Conservation (phyloP, 73 alveolate species). For the Blepharisma japonicum region DNA sequence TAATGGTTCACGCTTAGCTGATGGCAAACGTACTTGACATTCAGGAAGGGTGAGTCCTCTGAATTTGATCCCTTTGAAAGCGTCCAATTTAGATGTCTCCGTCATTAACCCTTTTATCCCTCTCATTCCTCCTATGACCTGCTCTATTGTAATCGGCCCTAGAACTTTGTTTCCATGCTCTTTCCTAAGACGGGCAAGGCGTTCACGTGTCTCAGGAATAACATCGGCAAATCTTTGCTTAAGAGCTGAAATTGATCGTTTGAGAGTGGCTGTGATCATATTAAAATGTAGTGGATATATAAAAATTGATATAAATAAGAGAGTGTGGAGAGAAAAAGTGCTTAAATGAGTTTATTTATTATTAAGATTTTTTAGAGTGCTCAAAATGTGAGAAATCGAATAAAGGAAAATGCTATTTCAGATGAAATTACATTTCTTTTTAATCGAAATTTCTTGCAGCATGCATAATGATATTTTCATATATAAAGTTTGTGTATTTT, state of each 20-base stretch:
- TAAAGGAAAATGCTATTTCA: too few species aligned
- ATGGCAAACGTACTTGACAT: constrained; percentile 41
- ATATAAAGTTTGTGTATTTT: too few species aligned
- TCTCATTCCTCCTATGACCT: constrained; percentile 89
- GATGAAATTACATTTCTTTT: too few species aligned
- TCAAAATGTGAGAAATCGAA: too few species aligned
- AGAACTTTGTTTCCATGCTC: constrained; percentile 53
- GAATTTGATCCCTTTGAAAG: constrained; percentile 65
- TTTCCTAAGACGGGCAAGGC: constrained; percentile 48
- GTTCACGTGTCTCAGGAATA: constrained; percentile 47
- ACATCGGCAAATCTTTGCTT: constrained; percentile 51
- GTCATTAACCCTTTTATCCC: constrained; percentile 72
- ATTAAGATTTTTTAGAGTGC: too few species aligned
- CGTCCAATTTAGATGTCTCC: constrained; percentile 75
- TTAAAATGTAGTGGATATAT: not conserved
- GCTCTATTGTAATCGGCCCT: constrained; percentile 67
- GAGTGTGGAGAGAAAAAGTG: too few species aligned
- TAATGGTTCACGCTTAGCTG: constrained; percentile 62
- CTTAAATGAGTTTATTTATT: too few species aligned
- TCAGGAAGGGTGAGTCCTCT: constrained; percentile 68
- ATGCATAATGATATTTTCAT: too few species aligned
- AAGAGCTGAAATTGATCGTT: constrained; percentile 33
- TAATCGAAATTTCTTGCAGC: too few species aligned
- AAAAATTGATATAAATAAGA: too few species aligned
- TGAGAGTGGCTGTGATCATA: not conserved